These are phyloP conservation scores for Rauvolfia tetraphylla DNA, from an alignment of 257 asterid species.

Conservation along the genomic window DNA sequence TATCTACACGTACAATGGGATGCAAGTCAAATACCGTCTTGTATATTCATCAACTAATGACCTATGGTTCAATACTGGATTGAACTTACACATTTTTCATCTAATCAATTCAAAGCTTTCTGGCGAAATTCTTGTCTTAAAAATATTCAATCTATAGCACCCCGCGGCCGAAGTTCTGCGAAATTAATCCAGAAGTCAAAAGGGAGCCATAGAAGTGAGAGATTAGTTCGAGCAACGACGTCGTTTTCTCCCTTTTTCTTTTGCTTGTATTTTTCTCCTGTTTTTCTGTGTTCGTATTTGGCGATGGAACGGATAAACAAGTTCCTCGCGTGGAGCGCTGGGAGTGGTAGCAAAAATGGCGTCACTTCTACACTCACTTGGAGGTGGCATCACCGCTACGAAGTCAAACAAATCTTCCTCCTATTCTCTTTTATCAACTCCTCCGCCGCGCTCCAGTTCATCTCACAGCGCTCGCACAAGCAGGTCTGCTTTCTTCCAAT, in stretches of 20 bases:
- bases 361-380: constrained; percentile 13
- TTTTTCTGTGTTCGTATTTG: not conserved
- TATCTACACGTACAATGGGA: constrained; percentile 30
- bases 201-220: too few relatives aligned
- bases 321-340: not conserved
- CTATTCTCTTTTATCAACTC: not conserved
- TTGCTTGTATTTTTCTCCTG: too few relatives aligned
- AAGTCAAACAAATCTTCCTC: not conserved
- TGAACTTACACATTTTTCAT: constrained; percentile 17
- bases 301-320: constrained; percentile 2
- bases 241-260: not conserved
- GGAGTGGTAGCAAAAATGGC: constrained; percentile 8
- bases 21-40: constrained; percentile 24
- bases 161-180: too few relatives aligned
- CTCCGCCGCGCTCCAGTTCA: not conserved
- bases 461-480: not conserved
- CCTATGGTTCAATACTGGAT: constrained; percentile 27
- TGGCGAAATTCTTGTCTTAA: too few relatives aligned
- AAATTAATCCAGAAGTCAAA: too few relatives aligned
- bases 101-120: not conserved
- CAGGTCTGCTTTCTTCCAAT: not conserved
- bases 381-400: not conserved
- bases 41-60: constrained; percentile 30
- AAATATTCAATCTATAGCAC: too few relatives aligned
- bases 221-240: not conserved